These are phyloP conservation scores for Plasmodium sp. DNA, from an alignment of 169 alveolate species.

Conservation along the genomic window DNA sequence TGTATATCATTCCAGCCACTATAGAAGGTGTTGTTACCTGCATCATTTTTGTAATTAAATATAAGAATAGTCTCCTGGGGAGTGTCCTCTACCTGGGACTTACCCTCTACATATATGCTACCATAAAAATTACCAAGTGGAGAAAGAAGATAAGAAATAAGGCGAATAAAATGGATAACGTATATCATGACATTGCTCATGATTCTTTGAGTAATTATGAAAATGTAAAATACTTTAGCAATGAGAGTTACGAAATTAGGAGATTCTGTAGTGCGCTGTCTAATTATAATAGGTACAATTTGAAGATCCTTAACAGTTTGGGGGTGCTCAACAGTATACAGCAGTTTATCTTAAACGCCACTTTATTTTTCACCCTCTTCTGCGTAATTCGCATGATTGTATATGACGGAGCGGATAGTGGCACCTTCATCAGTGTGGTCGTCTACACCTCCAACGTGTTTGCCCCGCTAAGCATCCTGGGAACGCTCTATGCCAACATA, in stretches of 20 bases:
- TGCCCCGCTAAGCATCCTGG: slow-evolving; percentile 81
- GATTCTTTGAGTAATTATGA: slow-evolving; percentile 84
- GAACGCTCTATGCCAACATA: slow-evolving; percentile 81
- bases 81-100: slow-evolving; percentile 42
- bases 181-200: slow-evolving; percentile 81
- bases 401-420: slow-evolving; percentile 62
- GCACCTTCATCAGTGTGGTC: slow-evolving; percentile 54
- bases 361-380: slow-evolving; percentile 46
- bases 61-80: slow-evolving; percentile 36
- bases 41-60: slow-evolving; percentile 51
- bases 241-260: slow-evolving; percentile 80
- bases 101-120: slow-evolving; percentile 61
- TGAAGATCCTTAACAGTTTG: slow-evolving; percentile 77
- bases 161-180: slow-evolving; percentile 82
- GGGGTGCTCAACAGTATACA: slow-evolving; percentile 79
- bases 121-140: slow-evolving; percentile 80
- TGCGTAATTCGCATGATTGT: slow-evolving; percentile 47
- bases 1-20: slow-evolving; percentile 67
- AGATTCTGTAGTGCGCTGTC: slow-evolving; percentile 76
- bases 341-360: slow-evolving; percentile 67
- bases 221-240: slow-evolving; percentile 83
- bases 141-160: slow-evolving; percentile 79
- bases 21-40: slow-evolving; percentile 69
- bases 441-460: slow-evolving; percentile 77
- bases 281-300: slow-evolving; percentile 77